Percentiles rank a stretch among this genome's conserved stretches.
Conservation (phyloP, 2,329 filamentous ascomycete species). For the Aspergillus flavus region DNA sequence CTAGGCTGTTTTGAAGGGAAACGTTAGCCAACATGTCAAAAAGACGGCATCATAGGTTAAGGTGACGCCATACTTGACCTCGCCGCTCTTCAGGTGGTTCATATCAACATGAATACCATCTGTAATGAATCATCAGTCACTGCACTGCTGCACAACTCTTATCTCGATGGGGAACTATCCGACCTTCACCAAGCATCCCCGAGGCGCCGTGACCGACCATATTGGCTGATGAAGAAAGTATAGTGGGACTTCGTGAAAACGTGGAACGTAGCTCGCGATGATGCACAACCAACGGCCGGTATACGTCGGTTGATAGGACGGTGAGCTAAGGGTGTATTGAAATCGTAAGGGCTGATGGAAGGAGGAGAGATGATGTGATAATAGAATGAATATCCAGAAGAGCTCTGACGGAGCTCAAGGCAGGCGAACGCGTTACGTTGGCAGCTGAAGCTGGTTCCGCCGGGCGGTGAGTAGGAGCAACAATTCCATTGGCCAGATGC, state of each 20-base stretch:
- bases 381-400: conserved; percentile 16
- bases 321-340: background rate
- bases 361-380: conserved; percentile 7
- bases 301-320: background rate
- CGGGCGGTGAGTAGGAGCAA: conserved; percentile 20
- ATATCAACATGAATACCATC: conserved; percentile 99
- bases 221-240: conserved; percentile 18
- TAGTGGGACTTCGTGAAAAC: conserved; percentile 3
- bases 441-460: conserved; percentile 24
- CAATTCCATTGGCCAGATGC: conserved; percentile 16
- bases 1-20: conserved; percentile 63
- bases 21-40: conserved; percentile 34
- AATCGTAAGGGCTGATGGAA: background rate
- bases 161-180: conserved; percentile 24
- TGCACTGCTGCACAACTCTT: conserved; percentile 1
- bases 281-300: background rate
- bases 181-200: conserved; percentile 50
- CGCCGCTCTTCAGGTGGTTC: conserved; percentile 97
- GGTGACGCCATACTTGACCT: conserved; percentile 80
- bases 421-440: conserved; percentile 35
- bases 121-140: conserved; percentile 44
- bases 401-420: conserved; percentile 30
- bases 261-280: background rate
- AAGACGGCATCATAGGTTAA: background rate
- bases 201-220: conserved; percentile 46